Base-by-base conservation (phyloP, 805 yeast species). In the Cyberlindnera bimundalis region DNA sequence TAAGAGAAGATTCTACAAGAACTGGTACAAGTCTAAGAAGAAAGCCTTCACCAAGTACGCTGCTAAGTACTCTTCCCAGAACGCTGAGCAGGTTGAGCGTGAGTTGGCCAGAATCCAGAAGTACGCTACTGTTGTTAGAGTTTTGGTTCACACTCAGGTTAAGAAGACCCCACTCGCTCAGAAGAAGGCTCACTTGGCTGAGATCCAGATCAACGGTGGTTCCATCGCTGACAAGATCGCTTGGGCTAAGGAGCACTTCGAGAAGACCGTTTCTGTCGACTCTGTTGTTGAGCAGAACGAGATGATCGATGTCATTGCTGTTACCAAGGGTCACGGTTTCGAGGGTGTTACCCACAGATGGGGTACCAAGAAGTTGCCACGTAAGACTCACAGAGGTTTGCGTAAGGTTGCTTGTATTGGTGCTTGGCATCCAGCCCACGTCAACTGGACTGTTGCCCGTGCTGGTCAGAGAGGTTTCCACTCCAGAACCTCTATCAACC, bases 401-500 rank as follows among this genome's bases (percentile, higher is more conserved):
- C 89, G 99, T 84, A 93, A 93, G 88, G 99, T 93, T 77, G 99
- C 99, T 70, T 93, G 99, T 88, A 93, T 93, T 68, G 99, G 99
- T 84, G 97, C 99, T 71, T 93, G 99, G 99, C 99, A 93, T 81
- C 99, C 99, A 74, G 84, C 96, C 79, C 96, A 89, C 82, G 99
- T 93, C 72, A 78, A 81, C 76, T 91, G 96, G 96, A 87, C 98
- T 68, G 99, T 93, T 75, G 98, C 99, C 66, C 88, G 99, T 78
- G 96, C 99, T 68, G 99, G 99, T 91, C 99, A 93, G 82, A 87
- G 83, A 79, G 99, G 99, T 87, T 93, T 85, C 96, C 99, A 93
- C 79, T 96, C 89, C 93, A 91, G 99, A 85, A 93, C 99, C 67
- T 93, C 99, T 59, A 85, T 91, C 74, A 95, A 93, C 97, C 99